Base-by-base conservation (phyloP, 2,329 filamentous ascomycete species). In the Phialocephala sp. region DNA sequence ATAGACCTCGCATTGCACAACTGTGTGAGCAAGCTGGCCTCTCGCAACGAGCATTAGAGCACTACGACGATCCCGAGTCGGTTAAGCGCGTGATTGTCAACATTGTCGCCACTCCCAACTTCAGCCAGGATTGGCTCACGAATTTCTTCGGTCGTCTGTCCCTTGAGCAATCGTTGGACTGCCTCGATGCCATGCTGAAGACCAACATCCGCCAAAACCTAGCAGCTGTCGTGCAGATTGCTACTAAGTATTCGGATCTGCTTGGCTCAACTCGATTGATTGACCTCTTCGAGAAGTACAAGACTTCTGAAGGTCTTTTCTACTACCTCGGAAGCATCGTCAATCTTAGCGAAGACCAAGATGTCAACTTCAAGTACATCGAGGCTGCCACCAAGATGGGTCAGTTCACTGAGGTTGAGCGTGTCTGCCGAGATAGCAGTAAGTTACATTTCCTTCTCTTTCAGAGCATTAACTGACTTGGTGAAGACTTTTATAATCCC, bases 351-450 rank as follows among this genome's bases (percentile, higher is more conserved):
- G 93, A 98, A 78, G 95, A 98, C 74, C 86, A 91, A 24, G 95
- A 99, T 77, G 95, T 99, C 36, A 91, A 95, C 77, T 99, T 97
- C 89, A 99, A 99, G 85, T 99, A 99, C 80, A 97, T 99, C 66
- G 94, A 99, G 81, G 93, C 95, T 63, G 95, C 96, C 37, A 97
- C 94, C 27, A 91, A 89, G 76, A 96, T 97, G 87, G 89, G 90
- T 36, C 94, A 99, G 80, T 88, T 97, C 76, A 94, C 92, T 71
- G 95, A 99, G 77, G 95, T 99, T 22, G 94, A 99, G 84, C 91
- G 95, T 62, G 94, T 99, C 75, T 98, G 94, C 82, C 89, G 96
- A 68, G 95, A 99, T 79, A 96, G 91, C 84, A 93, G n/a, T n/a
- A n/a, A n/a, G n/a, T n/a, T n/a, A n/a, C n/a, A n/a, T n/a, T n/a